phyloP scores from a whole-genome alignment of 2,329 filamentous ascomycete species.

The Diplodia intermedia region DNA sequence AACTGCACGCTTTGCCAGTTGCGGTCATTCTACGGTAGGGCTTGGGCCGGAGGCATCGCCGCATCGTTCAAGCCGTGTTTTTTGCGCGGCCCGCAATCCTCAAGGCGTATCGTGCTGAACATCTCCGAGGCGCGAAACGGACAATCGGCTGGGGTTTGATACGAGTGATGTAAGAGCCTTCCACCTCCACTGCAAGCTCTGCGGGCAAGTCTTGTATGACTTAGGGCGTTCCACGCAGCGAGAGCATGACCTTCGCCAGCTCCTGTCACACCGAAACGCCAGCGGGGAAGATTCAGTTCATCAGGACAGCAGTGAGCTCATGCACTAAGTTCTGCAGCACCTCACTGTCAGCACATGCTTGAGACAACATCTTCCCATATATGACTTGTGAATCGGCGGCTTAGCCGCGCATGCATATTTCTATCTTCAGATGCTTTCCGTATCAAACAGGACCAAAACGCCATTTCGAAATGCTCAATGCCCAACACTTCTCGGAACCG shows the following conservation, averaged over 20 bases:
- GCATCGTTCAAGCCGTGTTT: neutral
- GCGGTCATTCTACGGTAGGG: neutral
- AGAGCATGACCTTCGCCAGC: too few species aligned
- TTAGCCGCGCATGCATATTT: neutral
- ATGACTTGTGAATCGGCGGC: too few species aligned
- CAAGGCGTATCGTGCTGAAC: neutral
- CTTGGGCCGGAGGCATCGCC: neutral
- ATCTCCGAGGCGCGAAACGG: neutral
- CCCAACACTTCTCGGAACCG: conserved; percentile 34
- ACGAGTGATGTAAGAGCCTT: neutral
- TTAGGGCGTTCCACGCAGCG: too few species aligned
- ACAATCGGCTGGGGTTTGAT: neutral
- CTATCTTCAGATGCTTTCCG: neutral
- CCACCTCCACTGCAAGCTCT: neutral
- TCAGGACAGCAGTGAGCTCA: too few species aligned
- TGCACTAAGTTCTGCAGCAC: too few species aligned
- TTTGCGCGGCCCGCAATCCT: neutral
- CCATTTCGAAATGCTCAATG: neutral
- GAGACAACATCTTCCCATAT: too few species aligned
- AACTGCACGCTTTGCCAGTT: neutral
- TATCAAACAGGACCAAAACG: neutral
- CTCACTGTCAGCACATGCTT: too few species aligned
- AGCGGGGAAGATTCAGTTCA: too few species aligned
- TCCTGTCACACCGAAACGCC: too few species aligned
- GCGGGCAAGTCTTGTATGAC: too few species aligned